Conservation (phyloP, 495 filamentous ascomycete species). For the Hypoxylon fuscum region DNA sequence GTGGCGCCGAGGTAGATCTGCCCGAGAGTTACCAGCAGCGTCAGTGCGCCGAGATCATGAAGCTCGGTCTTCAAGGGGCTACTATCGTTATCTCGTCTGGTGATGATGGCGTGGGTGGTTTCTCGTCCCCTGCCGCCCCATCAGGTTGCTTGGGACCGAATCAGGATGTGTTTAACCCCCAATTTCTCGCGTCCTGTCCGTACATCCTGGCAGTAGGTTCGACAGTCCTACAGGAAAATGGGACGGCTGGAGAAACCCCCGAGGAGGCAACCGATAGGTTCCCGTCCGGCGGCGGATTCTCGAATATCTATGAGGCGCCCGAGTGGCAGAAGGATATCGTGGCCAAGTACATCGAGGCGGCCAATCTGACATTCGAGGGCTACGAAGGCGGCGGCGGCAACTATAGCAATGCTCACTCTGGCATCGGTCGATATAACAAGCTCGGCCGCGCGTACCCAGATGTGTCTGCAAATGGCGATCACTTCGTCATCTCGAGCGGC, state of each 20-base stretch:
- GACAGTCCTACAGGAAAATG: constrained; percentile 41
- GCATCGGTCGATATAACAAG: constrained; percentile 55
- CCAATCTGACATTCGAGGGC: constrained; percentile 50
- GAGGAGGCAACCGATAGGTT: constrained; percentile 57
- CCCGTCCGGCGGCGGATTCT: constrained; percentile 72
- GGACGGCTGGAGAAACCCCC: constrained; percentile 40
- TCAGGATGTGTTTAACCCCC: constrained; percentile 43
- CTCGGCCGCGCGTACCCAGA: constrained; percentile 69
- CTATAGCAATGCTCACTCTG: constrained; percentile 25
- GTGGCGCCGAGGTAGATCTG: constrained; percentile 47
- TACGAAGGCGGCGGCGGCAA: constrained; percentile 45
- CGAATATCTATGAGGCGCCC: constrained; percentile 69
- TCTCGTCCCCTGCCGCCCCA: constrained; percentile 49
- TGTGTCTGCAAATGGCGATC: constrained; percentile 66
- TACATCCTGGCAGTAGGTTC: constrained; percentile 44
- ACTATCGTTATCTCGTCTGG: constrained; percentile 69
- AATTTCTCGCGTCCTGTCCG: constrained; percentile 44
- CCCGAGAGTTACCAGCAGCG: constrained; percentile 49
- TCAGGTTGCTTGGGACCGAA: constrained; percentile 39
- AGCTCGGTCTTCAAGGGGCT: constrained; percentile 70
- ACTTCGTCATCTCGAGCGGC: constrained; percentile 60
- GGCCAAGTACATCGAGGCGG: constrained; percentile 55
- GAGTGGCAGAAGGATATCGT: constrained; percentile 66
- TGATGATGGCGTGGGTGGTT: constrained; percentile 65
- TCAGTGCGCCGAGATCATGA: constrained; percentile 62